Evolutionary conservation across 805 yeast species (phyloP), one percentile per base, ranked within the genome.

Genomic region (Cyberlindnera lachancei): DNA sequence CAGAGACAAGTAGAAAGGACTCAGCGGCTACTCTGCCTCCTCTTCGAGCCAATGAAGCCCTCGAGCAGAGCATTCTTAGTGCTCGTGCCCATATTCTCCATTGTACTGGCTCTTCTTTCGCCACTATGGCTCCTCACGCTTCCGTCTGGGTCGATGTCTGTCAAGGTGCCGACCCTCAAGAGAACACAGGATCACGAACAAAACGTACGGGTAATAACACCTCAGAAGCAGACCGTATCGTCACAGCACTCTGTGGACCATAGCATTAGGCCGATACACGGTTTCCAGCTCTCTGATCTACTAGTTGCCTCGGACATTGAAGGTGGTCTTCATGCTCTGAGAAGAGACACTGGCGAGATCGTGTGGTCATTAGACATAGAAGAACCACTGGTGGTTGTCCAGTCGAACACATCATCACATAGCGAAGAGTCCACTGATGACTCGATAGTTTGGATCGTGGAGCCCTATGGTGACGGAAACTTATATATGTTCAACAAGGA

Each of bases 391-490:
- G 84, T 81, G 9, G 56, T 59, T 19, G 66, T 58, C 0, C 37
- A 52, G 6, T 36, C 56, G 6, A 48, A 45, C 15, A 26, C 25
- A 9, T 41, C 52, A 5, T 27, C 34, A 7, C 35, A 35, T 18
- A 34, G 32, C 12, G 29, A 40, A 12, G 25, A 30, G 6, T 27
- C 30, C 4, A 29, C 28, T 2, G 61, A 45, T 15, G 53, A 54
- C 4, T 61, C 63, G 15, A 46, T 68, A 31, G 71, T 79, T 0
- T 83, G 96, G 90, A 78, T 90, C 32, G 90, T 92, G 1, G 98
- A 92, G 45, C 97, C 97, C 0, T 72, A 69, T 42, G 79, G 77
- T 5, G 95, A 83, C 36, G 98, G 98, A 1, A 63, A 79, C 0
- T 63, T 92, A 4, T 88, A 79, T 54, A 85, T 77, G 51, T 90